These are phyloP conservation scores for Mortierella sp. DNA, from an alignment of 371 early-diverging fungal genomes.

Conservation along the genomic window DNA sequence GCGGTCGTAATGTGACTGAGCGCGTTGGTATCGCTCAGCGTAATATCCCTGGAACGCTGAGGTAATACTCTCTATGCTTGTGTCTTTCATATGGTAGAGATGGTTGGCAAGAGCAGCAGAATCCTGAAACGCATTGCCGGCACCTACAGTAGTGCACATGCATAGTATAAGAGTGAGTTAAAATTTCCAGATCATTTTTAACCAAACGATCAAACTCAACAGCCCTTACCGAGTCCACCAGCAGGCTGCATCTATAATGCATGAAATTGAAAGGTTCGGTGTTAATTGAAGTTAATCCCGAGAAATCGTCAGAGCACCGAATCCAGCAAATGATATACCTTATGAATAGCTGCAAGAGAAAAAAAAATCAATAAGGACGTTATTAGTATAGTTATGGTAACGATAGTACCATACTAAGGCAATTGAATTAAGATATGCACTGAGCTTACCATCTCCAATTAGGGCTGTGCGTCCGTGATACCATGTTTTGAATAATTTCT, in stretches of 20 bases:
- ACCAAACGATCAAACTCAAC: too few species aligned
- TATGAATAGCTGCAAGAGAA: neutral
- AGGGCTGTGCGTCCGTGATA: neutral
- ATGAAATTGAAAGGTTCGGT: neutral
- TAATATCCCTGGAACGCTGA: neutral
- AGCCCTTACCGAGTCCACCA: neutral
- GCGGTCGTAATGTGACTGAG: neutral
- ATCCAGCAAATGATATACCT: neutral
- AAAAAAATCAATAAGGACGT: neutral
- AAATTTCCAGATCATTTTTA: neutral
- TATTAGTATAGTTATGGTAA: neutral
- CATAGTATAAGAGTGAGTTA: neutral
- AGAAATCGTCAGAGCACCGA: too few species aligned
- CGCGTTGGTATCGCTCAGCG: neutral
- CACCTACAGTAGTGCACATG: neutral
- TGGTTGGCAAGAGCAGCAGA: neutral
- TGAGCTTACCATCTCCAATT: neutral
- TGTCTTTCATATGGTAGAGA: neutral
- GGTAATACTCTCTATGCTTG: neutral
- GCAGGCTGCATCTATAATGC: neutral
- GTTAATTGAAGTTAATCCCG: too few species aligned
- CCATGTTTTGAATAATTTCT: neutral
- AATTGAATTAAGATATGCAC: too few species aligned
- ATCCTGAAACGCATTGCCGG: neutral
- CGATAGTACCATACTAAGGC: neutral